phyloP scores from a whole-genome alignment of 306 rosid species.

The Cucurbita moschata region DNA sequence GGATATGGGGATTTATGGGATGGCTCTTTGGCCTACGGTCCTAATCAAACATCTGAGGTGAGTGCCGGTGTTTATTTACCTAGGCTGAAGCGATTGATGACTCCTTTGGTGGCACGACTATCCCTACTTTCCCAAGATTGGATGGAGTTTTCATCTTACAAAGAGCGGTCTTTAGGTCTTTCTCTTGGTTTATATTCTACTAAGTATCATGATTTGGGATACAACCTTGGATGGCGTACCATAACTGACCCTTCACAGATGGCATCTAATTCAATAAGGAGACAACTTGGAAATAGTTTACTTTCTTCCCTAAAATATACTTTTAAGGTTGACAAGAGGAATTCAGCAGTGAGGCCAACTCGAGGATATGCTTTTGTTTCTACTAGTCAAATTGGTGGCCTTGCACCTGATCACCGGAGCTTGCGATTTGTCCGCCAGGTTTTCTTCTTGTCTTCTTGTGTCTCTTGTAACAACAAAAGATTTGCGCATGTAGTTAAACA shows the following conservation, averaged over 20 bases:
- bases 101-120: slow-evolving; percentile 57
- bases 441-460: slow-evolving; percentile 3
- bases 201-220: slow-evolving; percentile 61
- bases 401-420: slow-evolving; percentile 74
- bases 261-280: slow-evolving; percentile 82
- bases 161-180: slow-evolving; percentile 66
- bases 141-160: slow-evolving; percentile 82
- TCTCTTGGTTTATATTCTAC: slow-evolving; percentile 70
- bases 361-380: slow-evolving; percentile 83
- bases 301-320: slow-evolving; percentile 79
- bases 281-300: slow-evolving; percentile 94
- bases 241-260: slow-evolving; percentile 76
- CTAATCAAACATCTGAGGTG: slow-evolving; percentile 66
- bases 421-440: slow-evolving; percentile 87
- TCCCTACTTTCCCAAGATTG: slow-evolving; percentile 88
- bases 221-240: slow-evolving; percentile 90
- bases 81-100: slow-evolving; percentile 37
- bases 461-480: background rate
- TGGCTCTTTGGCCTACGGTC: slow-evolving; percentile 81
- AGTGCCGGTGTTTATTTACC: slow-evolving; percentile 77
- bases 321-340: slow-evolving; percentile 65
- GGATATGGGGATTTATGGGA: slow-evolving; percentile 98
- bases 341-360: slow-evolving; percentile 69
- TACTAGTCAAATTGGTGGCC: slow-evolving; percentile 82
- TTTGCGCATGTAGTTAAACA: background rate